These are phyloP conservation scores for Syzygium malaccense DNA, from an alignment of 441 rosid genomes.

Conservation along the genomic window DNA sequence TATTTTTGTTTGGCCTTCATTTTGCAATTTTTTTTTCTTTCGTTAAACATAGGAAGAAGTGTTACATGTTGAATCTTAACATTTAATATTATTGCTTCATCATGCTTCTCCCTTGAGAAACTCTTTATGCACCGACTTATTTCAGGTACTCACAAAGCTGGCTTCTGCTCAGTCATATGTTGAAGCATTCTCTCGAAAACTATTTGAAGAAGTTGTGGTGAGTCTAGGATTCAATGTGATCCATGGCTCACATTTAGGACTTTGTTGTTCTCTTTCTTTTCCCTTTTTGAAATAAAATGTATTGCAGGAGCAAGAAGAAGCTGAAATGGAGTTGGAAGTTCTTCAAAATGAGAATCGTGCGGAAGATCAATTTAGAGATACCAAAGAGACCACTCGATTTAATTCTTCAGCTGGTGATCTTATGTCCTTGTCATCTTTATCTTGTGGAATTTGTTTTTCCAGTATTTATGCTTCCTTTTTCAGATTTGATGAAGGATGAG, in stretches of 20 bases:
- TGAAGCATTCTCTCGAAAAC: slow-evolving; percentile 47
- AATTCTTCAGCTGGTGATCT: slow-evolving; percentile 26
- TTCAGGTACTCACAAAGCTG: slow-evolving; percentile 60
- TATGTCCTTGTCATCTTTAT: neutral
- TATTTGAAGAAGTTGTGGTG: slow-evolving; percentile 47
- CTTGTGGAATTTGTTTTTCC: neutral
- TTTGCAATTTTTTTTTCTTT: neutral
- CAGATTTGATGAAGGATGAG: slow-evolving; percentile 43
- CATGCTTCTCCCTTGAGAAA: neutral
- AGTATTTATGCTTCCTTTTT: slow-evolving; percentile 7
- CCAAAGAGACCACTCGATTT: slow-evolving; percentile 22
- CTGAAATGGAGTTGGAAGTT: slow-evolving; percentile 64
- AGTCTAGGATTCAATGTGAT: slow-evolving; percentile 1
- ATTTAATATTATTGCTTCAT: neutral
- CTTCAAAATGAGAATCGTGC: slow-evolving; percentile 36
- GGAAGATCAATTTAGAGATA: slow-evolving; percentile 22
- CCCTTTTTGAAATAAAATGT: slow-evolving; percentile 1
- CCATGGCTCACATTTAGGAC: neutral
- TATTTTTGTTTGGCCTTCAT: neutral
- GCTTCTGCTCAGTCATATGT: slow-evolving; percentile 63
- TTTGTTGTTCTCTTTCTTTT: slow-evolving; percentile 5
- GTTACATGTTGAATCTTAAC: neutral
- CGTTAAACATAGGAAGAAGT: neutral
- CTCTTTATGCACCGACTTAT: slow-evolving; percentile 2
- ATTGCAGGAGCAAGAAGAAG: slow-evolving; percentile 66